Evolutionary conservation across 129 eudicot genomes (phyloP).

Genomic region (Heracleum sosnowskyi): DNA sequence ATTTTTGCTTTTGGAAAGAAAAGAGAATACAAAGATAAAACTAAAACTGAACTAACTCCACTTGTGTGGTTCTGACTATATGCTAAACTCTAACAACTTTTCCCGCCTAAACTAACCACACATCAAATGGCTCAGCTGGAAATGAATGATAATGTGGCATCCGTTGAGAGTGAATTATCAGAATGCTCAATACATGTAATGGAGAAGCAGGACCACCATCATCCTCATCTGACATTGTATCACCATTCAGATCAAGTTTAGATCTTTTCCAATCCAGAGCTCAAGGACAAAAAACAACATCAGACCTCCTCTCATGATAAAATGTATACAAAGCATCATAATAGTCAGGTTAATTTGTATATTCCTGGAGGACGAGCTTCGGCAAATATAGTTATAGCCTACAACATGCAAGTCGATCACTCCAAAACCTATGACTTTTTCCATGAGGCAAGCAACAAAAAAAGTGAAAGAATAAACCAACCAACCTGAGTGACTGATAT

Average conservation of each 20-base stretch:
- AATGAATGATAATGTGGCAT: too few relatives aligned
- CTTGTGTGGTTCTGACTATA: too few relatives aligned
- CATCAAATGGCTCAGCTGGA: too few relatives aligned
- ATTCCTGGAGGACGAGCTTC: conserved; percentile 98
- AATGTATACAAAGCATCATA: conserved; percentile 80
- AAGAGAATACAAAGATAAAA: too few relatives aligned
- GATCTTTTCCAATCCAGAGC: conserved; percentile 98
- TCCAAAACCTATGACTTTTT: conserved; percentile 3
- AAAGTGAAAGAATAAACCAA: conserved; percentile 13
- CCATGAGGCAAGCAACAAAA: neutral
- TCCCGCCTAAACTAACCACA: too few relatives aligned
- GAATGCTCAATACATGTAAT: conserved; percentile 51
- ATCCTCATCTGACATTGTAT: conserved; percentile 89
- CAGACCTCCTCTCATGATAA: conserved; percentile 88
- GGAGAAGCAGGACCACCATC: conserved; percentile 69
- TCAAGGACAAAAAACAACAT: conserved; percentile 64
- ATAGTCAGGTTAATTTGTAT: conserved; percentile 84
- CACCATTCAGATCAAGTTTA: conserved; percentile 93
- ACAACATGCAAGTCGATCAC: conserved; percentile 10
- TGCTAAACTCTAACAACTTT: too few relatives aligned
- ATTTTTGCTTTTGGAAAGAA: too few relatives aligned
- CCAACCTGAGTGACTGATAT: conserved; percentile 86
- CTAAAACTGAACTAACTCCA: too few relatives aligned
- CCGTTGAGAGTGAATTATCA: too few relatives aligned
- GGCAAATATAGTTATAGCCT: conserved; percentile 80